A percentile compares a stretch with the other conserved stretches of the same genome.
phyloP scores from a whole-genome alignment of 2,329 filamentous ascomycete species.

The Epichloe coenophiala region DNA sequence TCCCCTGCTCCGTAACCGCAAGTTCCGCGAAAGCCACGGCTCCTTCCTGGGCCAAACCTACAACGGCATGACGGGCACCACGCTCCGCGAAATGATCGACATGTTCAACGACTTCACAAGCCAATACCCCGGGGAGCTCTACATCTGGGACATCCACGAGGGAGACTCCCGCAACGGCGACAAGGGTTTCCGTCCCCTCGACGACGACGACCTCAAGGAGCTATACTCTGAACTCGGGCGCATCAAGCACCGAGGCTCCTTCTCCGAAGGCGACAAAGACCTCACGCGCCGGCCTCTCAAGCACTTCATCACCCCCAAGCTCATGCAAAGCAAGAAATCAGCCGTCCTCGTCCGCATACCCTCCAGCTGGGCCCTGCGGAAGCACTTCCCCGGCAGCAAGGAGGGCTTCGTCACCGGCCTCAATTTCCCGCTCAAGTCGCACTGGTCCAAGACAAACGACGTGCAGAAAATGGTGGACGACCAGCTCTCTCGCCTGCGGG shows the following conservation, averaged over 20 bases:
- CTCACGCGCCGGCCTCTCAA: slow-evolving; percentile 13
- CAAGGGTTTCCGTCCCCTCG: not conserved
- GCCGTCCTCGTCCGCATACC: slow-evolving; percentile 17
- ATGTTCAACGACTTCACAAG: slow-evolving; percentile 17
- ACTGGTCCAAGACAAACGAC: slow-evolving; percentile 12
- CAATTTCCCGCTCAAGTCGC: slow-evolving; percentile 13
- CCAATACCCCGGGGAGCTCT: slow-evolving; percentile 18
- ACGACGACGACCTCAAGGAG: not conserved
- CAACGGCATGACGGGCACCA: slow-evolving; percentile 15
- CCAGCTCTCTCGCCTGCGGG: slow-evolving; percentile 10
- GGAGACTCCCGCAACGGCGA: slow-evolving; percentile 2
- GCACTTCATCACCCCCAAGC: slow-evolving; percentile 11
- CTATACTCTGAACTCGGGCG: slow-evolving; percentile 12
- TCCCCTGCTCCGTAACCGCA: slow-evolving; percentile 3
- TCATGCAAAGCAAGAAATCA: slow-evolving; percentile 5
- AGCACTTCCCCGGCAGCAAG: slow-evolving; percentile 12
- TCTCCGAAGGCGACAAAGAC: slow-evolving; percentile 11
- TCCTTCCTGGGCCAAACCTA: slow-evolving; percentile 4
- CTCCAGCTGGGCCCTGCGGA: slow-evolving; percentile 8
- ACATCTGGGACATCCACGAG: slow-evolving; percentile 18
- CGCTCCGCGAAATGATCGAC: slow-evolving; percentile 15
- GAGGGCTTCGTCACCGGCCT: slow-evolving; percentile 15
- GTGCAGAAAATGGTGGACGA: slow-evolving; percentile 7
- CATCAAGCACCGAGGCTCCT: slow-evolving; percentile 10
- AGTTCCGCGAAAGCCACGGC: slow-evolving; percentile 12